These are phyloP conservation scores for Malassezia cuniculi DNA, from an alignment of 1,284 basidiomycete species.

Conservation along the genomic window DNA sequence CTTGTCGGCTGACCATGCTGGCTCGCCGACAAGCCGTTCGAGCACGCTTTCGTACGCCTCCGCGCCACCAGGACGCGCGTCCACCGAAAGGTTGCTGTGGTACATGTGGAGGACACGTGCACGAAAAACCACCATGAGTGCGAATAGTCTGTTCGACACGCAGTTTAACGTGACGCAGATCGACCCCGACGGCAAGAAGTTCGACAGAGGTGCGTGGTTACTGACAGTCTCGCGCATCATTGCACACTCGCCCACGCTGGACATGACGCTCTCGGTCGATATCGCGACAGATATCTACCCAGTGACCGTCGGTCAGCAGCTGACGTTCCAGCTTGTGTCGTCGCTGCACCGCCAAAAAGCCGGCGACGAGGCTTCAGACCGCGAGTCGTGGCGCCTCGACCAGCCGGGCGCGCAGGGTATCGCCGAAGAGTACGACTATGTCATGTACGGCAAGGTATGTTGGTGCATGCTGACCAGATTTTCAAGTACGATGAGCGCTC, in stretches of 20 bases:
- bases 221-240: conserved; percentile 30
- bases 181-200: conserved; percentile 69
- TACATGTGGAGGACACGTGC: neutral
- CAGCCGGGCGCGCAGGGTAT: conserved; percentile 71
- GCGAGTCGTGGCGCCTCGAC: conserved; percentile 74
- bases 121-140: conserved; percentile 21
- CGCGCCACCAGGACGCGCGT: neutral
- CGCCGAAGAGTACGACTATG: conserved; percentile 95
- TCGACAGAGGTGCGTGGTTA: conserved; percentile 66
- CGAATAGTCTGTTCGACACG: conserved; percentile 42
- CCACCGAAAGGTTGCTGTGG: neutral
- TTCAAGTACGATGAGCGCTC: conserved; percentile 89
- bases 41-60: conserved; percentile 38
- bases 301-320: conserved; percentile 53
- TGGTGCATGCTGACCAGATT: conserved; percentile 52
- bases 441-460: conserved; percentile 92
- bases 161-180: conserved; percentile 40
- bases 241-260: conserved; percentile 51
- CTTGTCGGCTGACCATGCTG: conserved; percentile 45
- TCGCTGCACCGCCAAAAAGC: conserved; percentile 48
- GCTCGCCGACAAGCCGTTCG: conserved; percentile 26
- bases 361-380: conserved; percentile 43
- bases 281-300: conserved; percentile 47
- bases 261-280: conserved; percentile 67
- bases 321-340: conserved; percentile 69